These are phyloP conservation scores for Conringia planisiliqua DNA, from an alignment of 345 rosid species.

Conservation along the genomic window DNA sequence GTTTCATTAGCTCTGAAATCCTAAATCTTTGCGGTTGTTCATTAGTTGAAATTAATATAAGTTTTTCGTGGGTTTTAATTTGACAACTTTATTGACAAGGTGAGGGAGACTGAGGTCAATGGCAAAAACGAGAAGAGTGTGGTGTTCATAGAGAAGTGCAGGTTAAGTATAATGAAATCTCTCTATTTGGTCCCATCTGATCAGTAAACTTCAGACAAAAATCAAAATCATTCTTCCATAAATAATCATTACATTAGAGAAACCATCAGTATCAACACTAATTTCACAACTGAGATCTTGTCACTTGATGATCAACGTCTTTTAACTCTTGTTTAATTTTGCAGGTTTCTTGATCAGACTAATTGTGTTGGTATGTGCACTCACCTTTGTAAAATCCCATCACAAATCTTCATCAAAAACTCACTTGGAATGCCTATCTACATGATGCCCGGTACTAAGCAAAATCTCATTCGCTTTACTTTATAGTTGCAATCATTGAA, in stretches of 20 bases:
- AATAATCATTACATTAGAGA: constrained; percentile 40
- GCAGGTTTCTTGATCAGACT: constrained; percentile 81
- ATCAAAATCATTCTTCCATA: constrained; percentile 24
- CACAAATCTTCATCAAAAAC: constrained; percentile 71
- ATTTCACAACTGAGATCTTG: neutral
- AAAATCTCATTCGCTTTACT: constrained; percentile 18
- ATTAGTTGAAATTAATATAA: neutral
- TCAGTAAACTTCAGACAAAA: constrained; percentile 36
- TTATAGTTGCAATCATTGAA: neutral
- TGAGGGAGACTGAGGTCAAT: constrained; percentile 61
- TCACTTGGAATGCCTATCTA: constrained; percentile 82
- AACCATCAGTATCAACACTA: constrained; percentile 30
- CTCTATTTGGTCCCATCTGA: constrained; percentile 37
- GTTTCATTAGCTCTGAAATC: neutral
- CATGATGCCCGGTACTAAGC: constrained; percentile 74
- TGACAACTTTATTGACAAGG: constrained; percentile 1
- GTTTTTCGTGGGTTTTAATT: neutral
- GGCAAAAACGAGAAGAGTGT: constrained; percentile 79
- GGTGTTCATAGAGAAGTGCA: constrained; percentile 85
- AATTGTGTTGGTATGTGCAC: constrained; percentile 92
- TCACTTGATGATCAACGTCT: neutral
- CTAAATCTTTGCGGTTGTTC: neutral
- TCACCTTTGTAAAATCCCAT: constrained; percentile 79
- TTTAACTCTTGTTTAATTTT: constrained; percentile 1
- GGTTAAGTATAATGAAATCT: constrained; percentile 47